Percentiles rank a stretch among this genome's conserved stretches.
Conservation (phyloP, 2,329 filamentous ascomycete species). For the Aureobasidium sp. region DNA sequence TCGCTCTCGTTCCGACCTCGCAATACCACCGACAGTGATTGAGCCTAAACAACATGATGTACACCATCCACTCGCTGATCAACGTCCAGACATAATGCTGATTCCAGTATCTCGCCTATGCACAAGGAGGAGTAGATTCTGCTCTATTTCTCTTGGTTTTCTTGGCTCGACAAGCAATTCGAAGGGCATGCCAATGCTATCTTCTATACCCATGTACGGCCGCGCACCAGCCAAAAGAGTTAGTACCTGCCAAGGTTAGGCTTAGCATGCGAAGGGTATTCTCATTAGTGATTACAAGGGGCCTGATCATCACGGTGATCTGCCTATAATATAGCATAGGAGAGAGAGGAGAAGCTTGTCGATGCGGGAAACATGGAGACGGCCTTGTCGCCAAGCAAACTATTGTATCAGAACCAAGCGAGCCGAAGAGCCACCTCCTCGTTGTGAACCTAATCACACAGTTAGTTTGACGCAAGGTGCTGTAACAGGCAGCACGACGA, state of each 20-base stretch:
- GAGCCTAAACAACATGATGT: not conserved
- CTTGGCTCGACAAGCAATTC: constrained; percentile 8
- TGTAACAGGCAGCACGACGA: not conserved
- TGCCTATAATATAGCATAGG: not conserved
- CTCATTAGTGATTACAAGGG: not conserved
- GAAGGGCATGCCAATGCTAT: not conserved
- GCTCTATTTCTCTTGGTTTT: not conserved
- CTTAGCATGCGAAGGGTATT: not conserved
- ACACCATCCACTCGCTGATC: not conserved
- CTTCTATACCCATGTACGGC: not conserved
- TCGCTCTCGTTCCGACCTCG: not conserved
- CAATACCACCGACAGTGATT: not conserved
- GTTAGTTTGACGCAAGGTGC: not conserved
- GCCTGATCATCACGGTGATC: not conserved
- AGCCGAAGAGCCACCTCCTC: not conserved
- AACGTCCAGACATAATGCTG: not conserved
- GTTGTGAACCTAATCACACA: not conserved
- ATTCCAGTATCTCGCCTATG: not conserved
- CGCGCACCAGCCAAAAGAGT: not conserved
- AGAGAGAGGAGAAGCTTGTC: not conserved
- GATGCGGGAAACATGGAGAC: not conserved
- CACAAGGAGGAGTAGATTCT: not conserved
- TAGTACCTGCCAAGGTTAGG: not conserved
- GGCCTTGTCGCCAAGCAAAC: not conserved
- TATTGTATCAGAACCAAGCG: constrained; percentile 1